Evolutionary conservation across 257 asterid genomes (phyloP), one percentile per base, ranked within the genome.

Genomic region (Solanum paucissectum): DNA sequence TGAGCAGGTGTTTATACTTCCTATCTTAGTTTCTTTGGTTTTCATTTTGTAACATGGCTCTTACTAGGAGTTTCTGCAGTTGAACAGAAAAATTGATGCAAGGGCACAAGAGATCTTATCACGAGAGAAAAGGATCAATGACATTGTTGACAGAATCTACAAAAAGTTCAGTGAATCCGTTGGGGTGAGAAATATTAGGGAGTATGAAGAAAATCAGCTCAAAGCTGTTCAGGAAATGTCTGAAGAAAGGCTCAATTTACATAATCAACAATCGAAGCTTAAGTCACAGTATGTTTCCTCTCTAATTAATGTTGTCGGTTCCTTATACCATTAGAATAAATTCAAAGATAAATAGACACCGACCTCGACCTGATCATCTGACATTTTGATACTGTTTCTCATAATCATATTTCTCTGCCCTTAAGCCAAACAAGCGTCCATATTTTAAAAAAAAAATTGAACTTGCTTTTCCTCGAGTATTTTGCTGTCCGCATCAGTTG

Each of bases 121-220:
- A 12, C 90, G 91, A 38, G 99, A 93, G 92, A 90, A 90, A 60
- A 92, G 92, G 92, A 97, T 96, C 93, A 95, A 97, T 90, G 95
- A 91, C 86, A 94, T 96, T 72, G 97, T 97, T 90, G 99, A 97
- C 89, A 89, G 91, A 87, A 92, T 94, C 88, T 97, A 96, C 92
- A 94, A 95, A 94, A 93, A 91, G 90, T 97, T 96, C 90, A 97
- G 99, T 14, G 95, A 94, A 91, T 95, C 99, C 90, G 98, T 97
- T 89, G 99, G 99, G 81, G 99, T 97, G 58, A 92, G 90, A 55
- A 96, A 94, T 91, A 96, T 97, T 86, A 98, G 99, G 66, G 99
- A 97, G 92, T 97, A 96, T 90, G 99, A 97, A 92, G 99, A 96
- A 91, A 94, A 94, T 91, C 98, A 97, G 91, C 98, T 97, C 89